Evolutionary conservation across 805 yeast species (phyloP).

Genomic region (Helenozyma rhizophorensis): DNA sequence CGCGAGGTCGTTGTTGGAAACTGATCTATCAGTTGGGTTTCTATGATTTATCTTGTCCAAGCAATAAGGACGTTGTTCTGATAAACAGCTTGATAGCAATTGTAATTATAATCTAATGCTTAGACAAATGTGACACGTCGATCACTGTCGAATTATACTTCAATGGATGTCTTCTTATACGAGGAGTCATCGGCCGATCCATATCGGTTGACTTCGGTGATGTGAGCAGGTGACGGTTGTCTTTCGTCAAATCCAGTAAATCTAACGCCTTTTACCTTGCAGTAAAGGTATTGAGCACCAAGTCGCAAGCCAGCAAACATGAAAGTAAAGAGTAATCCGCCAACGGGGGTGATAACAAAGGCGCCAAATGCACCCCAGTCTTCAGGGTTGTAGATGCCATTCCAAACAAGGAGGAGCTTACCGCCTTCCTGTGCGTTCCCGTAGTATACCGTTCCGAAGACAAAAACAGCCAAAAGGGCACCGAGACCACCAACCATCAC

Average conservation of each 20-base stretch:
- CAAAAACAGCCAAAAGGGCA: slow-evolving; percentile 72
- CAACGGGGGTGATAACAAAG: slow-evolving; percentile 84
- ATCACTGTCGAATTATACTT: not conserved
- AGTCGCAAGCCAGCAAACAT: slow-evolving; percentile 49
- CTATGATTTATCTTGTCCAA: too few species aligned
- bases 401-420: slow-evolving; percentile 63
- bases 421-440: slow-evolving; percentile 73
- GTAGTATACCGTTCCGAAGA: slow-evolving; percentile 81
- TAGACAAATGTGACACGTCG: too few species aligned
- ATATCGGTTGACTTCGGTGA: slow-evolving; percentile 11
- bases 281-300: slow-evolving; percentile 22
- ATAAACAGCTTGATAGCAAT: too few species aligned
- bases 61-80: too few species aligned
- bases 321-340: slow-evolving; percentile 61
- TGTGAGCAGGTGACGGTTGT: slow-evolving; percentile 6
- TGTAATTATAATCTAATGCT: too few species aligned
- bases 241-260: slow-evolving; percentile 46
- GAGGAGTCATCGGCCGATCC: slow-evolving; percentile 19
- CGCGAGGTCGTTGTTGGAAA: too few species aligned
- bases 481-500: slow-evolving; percentile 81
- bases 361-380: slow-evolving; percentile 98
- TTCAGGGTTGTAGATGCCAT: slow-evolving; percentile 68
- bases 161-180: slow-evolving; percentile 2
- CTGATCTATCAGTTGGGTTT: too few species aligned
- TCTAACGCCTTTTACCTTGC: slow-evolving; percentile 31